Percentiles rank a stretch among this genome's conserved stretches.
phyloP scores from a whole-genome alignment of 495 filamentous ascomycete genomes.

The Hypoxylon perforatum region DNA sequence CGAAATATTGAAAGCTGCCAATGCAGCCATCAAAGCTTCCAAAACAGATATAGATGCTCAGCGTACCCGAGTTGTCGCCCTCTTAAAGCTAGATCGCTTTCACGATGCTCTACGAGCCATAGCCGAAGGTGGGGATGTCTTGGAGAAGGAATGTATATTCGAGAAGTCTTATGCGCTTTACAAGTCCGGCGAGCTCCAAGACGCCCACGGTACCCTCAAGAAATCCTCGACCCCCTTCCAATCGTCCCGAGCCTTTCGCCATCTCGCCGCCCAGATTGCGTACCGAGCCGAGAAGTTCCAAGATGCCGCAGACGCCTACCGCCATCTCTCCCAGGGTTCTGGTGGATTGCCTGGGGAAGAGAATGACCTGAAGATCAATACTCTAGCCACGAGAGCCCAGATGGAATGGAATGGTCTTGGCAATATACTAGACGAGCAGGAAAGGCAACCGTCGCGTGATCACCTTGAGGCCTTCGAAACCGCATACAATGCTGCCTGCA shows the following conservation, averaged over 20 bases:
- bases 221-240: constrained; percentile 45
- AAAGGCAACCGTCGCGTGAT: constrained; percentile 70
- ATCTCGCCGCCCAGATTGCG: constrained; percentile 88
- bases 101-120: constrained; percentile 86
- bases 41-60: constrained; percentile 76
- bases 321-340: constrained; percentile 62
- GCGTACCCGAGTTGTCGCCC: constrained; percentile 82
- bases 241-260: constrained; percentile 71
- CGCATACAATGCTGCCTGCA: constrained; percentile 91
- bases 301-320: constrained; percentile 75
- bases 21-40: constrained; percentile 73
- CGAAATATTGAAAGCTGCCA: constrained; percentile 58
- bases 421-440: constrained; percentile 50
- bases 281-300: constrained; percentile 88
- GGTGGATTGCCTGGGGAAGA: constrained; percentile 71
- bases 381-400: constrained; percentile 82
- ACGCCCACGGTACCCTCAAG: constrained; percentile 72
- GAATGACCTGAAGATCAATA: constrained; percentile 88
- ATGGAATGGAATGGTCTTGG: constrained; percentile 80
- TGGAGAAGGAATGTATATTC: constrained; percentile 74
- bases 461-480: constrained; percentile 94
- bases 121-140: constrained; percentile 72
- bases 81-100: constrained; percentile 93
- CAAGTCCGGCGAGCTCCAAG: constrained; percentile 78
- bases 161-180: constrained; percentile 95